Conservation (phyloP, 768 basidiomycete species). For the Psilocybe cubensis region DNA sequence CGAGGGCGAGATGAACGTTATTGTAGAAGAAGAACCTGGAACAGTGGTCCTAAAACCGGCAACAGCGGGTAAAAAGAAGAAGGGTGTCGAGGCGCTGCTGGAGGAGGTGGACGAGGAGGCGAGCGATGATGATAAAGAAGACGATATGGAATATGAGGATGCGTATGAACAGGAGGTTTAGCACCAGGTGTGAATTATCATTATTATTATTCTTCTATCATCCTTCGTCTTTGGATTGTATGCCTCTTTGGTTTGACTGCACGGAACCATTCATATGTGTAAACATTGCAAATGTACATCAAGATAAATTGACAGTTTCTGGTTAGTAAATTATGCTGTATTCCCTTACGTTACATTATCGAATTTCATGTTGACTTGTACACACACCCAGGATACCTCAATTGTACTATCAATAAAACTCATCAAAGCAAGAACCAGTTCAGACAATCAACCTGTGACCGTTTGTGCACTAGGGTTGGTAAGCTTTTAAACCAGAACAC, state of each 20-base stretch:
- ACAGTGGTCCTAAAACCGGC: conserved; percentile 31
- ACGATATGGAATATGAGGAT: conserved; percentile 45
- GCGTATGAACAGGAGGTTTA: conserved; percentile 79
- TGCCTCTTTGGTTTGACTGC: too few relatives aligned
- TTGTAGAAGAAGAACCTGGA: conserved; percentile 51
- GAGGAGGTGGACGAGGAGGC: conserved; percentile 46
- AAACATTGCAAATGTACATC: too few relatives aligned
- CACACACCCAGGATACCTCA: too few relatives aligned
- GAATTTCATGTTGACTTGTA: too few relatives aligned
- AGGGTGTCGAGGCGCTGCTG: conserved; percentile 19
- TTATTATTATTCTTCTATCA: background rate
- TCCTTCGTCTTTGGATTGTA: background rate
- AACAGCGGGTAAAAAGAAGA: conserved; percentile 22
- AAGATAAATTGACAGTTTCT: background rate
- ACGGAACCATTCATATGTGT: too few relatives aligned
- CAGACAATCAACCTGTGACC: too few relatives aligned
- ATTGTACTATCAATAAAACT: too few relatives aligned
- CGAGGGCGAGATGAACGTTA: conserved; percentile 34
- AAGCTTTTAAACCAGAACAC: too few relatives aligned
- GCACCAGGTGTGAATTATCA: background rate
- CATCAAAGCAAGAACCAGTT: too few relatives aligned
- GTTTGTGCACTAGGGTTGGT: too few relatives aligned
- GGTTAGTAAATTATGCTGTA: background rate
- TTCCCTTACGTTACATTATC: too few relatives aligned
- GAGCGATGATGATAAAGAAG: conserved; percentile 55